These are phyloP conservation scores for Wickerhamomyces ciferrii DNA, from an alignment of 805 yeast species.

Conservation along the genomic window DNA sequence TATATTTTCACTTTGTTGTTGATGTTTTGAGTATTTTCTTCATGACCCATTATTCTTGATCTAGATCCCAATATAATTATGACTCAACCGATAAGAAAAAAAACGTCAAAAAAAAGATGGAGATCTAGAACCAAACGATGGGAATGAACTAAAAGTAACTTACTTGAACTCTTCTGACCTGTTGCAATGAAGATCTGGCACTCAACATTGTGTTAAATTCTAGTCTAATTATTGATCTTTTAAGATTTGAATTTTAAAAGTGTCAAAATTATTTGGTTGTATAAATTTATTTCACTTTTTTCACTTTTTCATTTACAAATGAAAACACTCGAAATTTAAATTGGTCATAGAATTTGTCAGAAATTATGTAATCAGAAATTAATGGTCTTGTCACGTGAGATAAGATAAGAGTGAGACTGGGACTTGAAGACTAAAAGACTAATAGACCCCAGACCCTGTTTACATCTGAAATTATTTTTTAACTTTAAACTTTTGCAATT, in stretches of 20 bases:
- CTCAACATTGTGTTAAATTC: neutral
- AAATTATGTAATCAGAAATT: neutral
- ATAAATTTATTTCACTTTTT: neutral
- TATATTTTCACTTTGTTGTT: neutral
- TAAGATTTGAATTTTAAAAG: neutral
- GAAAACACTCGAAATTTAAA: neutral
- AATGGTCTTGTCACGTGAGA: neutral
- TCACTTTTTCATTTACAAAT: neutral
- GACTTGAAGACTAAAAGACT: too few species aligned
- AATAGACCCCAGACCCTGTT: too few species aligned
- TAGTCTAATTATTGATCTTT: too few species aligned
- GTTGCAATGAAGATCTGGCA: neutral
- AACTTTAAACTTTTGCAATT: too few species aligned
- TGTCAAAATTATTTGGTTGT: neutral
- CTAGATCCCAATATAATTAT: neutral
- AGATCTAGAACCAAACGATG: neutral
- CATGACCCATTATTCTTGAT: neutral
- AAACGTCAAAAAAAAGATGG: neutral
- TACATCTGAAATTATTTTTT: too few species aligned
- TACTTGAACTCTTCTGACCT: neutral
- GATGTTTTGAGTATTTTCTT: neutral
- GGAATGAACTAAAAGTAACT: neutral
- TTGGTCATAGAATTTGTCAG: neutral
- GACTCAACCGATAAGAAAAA: constrained; percentile 1
- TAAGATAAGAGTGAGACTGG: neutral